Base-by-base conservation (phyloP, 352 stramenopile species). In the Phytophthora pini region DNA sequence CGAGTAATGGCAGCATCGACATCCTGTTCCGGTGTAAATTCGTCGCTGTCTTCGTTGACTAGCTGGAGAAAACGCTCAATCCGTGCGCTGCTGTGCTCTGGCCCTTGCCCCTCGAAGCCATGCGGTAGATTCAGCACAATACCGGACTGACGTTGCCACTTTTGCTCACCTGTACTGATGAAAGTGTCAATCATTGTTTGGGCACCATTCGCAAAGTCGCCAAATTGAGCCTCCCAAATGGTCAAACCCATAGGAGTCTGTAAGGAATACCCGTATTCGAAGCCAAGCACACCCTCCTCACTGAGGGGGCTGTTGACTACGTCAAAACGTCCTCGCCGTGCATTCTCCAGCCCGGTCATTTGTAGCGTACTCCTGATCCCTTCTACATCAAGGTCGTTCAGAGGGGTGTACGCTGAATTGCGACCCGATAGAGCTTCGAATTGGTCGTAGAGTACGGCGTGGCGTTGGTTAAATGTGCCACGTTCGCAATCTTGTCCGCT, bases 181-280 rank as follows among this genome's bases (percentile, higher is more conserved):
- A 97, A 97, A 8, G 83, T 93, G 61, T 97, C 89, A 63, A 95
- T 93, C 63, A 97, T 93, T 0, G 81, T 95, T 69, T 97, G 89
- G 5, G 89, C 89, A 31, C 87, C 87, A 70, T 97, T 97, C 1
- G 86, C 88, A 68, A 97, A 97, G 43, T 97, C 89, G 1, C 89
- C 89, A 57, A 97, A 97, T 56, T 97, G 89, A 5, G 89, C 89
- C 64, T 97, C 89, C 98, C 98, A 99, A 38, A 97, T 90, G 26
- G 81, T 93, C 34, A 97, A 72, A 3, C 73, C 77, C 60, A 78
- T 80, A 0, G 87, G 88, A 57, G 74, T 92, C 63, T 95, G 74
- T 22, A 93, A 70, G 13, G 82, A 93, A 61, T 97, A 98, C 4
- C 89, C 89, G 50, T 93, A 94, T 57, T 97, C 89, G 63, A 95